Percentiles rank a stretch among this genome's conserved stretches.
phyloP scores from a whole-genome alignment of 768 basidiomycete species.

The Gautieria morchelliformis region DNA sequence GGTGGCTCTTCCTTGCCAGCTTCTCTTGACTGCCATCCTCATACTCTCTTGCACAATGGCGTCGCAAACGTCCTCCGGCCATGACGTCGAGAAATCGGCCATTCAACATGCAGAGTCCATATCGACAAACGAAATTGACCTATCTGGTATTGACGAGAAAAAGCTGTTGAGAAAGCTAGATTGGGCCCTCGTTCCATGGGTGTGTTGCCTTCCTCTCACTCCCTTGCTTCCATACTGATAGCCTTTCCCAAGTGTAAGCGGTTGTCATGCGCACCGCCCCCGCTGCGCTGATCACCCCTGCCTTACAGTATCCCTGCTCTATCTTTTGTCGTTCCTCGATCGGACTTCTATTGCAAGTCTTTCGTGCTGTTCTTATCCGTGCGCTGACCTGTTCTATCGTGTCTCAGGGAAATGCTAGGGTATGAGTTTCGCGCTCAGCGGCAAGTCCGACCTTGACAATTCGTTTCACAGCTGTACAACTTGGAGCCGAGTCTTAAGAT shows the following conservation, averaged over 20 bases:
- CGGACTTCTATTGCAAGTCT: conserved; percentile 34
- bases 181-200: conserved; percentile 55
- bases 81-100: conserved; percentile 13
- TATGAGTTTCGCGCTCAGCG: conserved; percentile 11
- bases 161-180: conserved; percentile 65
- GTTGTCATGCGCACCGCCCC: no score
- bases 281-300: not conserved
- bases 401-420: conserved; percentile 33
- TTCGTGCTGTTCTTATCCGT: not conserved
- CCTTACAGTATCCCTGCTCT: conserved; percentile 45
- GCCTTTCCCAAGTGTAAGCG: conserved; percentile 1
- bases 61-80: conserved; percentile 3
- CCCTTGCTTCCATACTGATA: not conserved
- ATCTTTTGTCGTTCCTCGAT: conserved; percentile 64
- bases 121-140: conserved; percentile 32
- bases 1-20: not conserved
- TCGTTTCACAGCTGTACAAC: conserved; percentile 43
- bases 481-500: conserved; percentile 51
- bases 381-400: not conserved
- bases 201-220: conserved; percentile 16
- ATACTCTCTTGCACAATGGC: not conserved
- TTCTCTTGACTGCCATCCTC: not conserved
- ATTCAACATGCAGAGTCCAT: conserved; percentile 18
- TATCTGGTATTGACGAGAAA: conserved; percentile 55
- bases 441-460: conserved; percentile 1